Percentiles rank a stretch among this genome's conserved stretches.
Evolutionary conservation across 305 asterid species (phyloP).

Genomic region (Euphrasia arctica): DNA sequence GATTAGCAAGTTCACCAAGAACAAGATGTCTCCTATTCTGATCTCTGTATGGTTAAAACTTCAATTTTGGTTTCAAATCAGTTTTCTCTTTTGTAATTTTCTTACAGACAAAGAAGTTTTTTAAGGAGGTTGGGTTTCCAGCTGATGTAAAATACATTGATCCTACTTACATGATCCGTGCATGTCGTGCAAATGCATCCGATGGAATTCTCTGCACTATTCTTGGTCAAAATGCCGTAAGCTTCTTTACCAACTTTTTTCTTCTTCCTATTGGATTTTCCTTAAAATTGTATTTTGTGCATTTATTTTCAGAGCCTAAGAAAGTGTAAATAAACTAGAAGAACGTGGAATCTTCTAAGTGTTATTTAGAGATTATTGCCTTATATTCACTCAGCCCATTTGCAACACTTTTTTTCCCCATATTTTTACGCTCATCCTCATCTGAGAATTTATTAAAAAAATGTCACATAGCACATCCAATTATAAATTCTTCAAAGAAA

Average conservation of each 20-base stretch:
- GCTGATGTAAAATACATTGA: conserved; percentile 94
- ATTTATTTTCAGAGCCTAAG: background rate
- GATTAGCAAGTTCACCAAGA: background rate
- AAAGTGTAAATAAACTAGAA: background rate
- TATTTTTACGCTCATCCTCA: background rate
- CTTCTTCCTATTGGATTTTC: no score
- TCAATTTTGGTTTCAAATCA: conserved; percentile 3
- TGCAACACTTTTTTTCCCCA: background rate
- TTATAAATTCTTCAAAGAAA: background rate
- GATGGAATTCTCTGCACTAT: conserved; percentile 96
- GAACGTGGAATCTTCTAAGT: background rate
- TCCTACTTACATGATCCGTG: conserved; percentile 99
- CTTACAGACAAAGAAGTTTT: conserved; percentile 69
- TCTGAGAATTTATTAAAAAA: background rate
- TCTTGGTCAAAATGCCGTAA: conserved; percentile 98
- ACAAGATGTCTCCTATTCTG: background rate
- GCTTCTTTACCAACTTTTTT: conserved; percentile 24
- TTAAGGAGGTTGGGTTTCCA: conserved; percentile 67
- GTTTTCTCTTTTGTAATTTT: conserved; percentile 10
- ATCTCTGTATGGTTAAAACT: background rate
- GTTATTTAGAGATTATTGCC: background rate
- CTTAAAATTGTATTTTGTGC: background rate
- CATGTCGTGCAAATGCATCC: conserved; percentile 98
- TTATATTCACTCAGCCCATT: background rate
- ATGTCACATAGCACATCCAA: background rate